Conservation (phyloP, 2,329 filamentous ascomycete genomes). For the Zasmidium citrigriseum region DNA sequence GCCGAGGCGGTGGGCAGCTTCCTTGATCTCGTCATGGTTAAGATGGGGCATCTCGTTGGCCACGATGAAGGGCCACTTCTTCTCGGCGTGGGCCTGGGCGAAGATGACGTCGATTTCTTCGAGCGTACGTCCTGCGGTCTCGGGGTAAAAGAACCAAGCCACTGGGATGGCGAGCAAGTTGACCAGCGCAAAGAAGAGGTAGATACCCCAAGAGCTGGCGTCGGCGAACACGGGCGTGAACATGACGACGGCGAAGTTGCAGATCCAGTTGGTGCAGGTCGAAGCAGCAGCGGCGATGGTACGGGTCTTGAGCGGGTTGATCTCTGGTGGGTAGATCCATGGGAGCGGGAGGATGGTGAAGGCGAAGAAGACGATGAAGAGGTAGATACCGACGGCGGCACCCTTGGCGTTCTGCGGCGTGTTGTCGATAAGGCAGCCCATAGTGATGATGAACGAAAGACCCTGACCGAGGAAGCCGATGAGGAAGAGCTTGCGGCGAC, state of each 20-base stretch:
- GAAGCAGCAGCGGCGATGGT: conserved; percentile 29
- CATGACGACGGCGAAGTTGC: conserved; percentile 35
- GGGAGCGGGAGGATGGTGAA: conserved; percentile 45
- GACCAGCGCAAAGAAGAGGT: conserved; percentile 33
- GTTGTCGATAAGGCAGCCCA: conserved; percentile 37
- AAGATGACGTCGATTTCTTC: conserved; percentile 37
- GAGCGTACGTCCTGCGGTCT: conserved; percentile 30
- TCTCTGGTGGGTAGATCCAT: conserved; percentile 27
- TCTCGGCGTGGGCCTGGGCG: background rate
- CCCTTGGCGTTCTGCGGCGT: conserved; percentile 10
- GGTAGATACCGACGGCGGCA: conserved; percentile 63
- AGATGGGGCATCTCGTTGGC: conserved; percentile 9
- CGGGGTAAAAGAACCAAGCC: conserved; percentile 34
- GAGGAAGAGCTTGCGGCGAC: conserved; percentile 42
- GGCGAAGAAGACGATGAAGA: conserved; percentile 69
- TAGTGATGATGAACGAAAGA: conserved; percentile 51
- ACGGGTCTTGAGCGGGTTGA: conserved; percentile 1
- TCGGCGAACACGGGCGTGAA: conserved; percentile 43
- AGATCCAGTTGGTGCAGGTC: conserved; percentile 56
- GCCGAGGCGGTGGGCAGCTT: background rate
- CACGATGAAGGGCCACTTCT: conserved; percentile 7
- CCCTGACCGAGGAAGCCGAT: conserved; percentile 49
- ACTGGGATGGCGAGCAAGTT: background rate
- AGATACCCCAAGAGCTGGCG: conserved; percentile 32
- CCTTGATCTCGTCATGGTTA: conserved; percentile 4